Conservation (phyloP, 1,139 yeast genomes). For the Sugiyamaella pinicola region DNA sequence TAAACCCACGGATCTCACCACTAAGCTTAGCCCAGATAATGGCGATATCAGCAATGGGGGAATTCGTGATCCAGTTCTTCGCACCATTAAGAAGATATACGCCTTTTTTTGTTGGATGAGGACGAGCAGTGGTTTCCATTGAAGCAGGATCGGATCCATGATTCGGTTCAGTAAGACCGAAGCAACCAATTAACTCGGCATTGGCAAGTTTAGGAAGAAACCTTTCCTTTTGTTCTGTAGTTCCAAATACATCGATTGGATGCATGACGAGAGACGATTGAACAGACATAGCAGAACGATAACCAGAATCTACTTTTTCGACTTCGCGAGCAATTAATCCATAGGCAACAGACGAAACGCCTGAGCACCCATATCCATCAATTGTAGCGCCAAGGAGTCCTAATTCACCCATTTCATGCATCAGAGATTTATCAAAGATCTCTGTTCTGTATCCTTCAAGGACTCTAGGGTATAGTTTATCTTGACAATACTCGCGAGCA, state of each 20-base stretch:
- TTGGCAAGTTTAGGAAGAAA: constrained; percentile 47
- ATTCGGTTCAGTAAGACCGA: constrained; percentile 51
- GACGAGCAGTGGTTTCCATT: constrained; percentile 48
- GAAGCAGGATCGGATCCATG: constrained; percentile 52
- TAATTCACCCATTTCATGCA: constrained; percentile 48
- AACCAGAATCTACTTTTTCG: constrained; percentile 50
- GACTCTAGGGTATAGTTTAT: constrained; percentile 45
- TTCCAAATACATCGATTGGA: constrained; percentile 47
- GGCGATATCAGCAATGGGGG: constrained; percentile 49
- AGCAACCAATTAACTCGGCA: constrained; percentile 50
- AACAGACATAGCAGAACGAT: constrained; percentile 50
- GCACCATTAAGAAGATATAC: constrained; percentile 48
- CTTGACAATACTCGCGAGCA: constrained; percentile 47
- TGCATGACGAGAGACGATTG: constrained; percentile 52
- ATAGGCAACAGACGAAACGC: constrained; percentile 47
- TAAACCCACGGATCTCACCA: constrained; percentile 48
- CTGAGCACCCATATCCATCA: constrained; percentile 50
- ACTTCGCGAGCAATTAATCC: constrained; percentile 50
- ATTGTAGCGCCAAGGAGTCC: constrained; percentile 49
- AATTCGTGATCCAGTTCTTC: constrained; percentile 51
- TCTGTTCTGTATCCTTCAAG: constrained; percentile 48
- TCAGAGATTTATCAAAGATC: constrained; percentile 42
- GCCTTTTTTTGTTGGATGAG: constrained; percentile 48
- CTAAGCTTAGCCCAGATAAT: constrained; percentile 51
- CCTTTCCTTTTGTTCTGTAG: constrained; percentile 47